phyloP scores from a whole-genome alignment of 768 basidiomycete genomes.

The Clitopilus passeckerianus region DNA sequence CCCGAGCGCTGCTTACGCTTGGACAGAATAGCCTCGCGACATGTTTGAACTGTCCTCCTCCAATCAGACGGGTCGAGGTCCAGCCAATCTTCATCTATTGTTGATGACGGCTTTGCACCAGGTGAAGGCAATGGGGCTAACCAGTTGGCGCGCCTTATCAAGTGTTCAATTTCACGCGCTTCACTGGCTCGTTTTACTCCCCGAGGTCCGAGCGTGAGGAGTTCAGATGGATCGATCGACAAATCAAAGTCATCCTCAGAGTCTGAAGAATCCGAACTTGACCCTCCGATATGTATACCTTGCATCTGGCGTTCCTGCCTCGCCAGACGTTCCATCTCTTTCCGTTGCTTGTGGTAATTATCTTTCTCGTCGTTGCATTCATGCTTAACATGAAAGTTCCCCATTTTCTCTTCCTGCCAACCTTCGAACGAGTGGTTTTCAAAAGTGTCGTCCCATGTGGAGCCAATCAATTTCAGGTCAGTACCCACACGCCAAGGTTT shows the following conservation, averaged over 20 bases:
- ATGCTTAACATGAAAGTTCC: slow-evolving; percentile 25
- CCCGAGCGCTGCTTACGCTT: neutral
- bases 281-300: neutral
- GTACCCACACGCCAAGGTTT: slow-evolving; percentile 22
- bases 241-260: neutral
- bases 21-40: neutral
- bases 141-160: too few species aligned
- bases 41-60: neutral
- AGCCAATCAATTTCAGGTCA: slow-evolving; percentile 13
- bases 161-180: too few species aligned
- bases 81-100: too few species aligned
- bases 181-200: neutral
- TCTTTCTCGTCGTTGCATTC: slow-evolving; percentile 31
- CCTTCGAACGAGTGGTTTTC: slow-evolving; percentile 8
- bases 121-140: too few species aligned
- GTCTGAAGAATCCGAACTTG: too few species aligned
- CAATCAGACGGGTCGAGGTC: too few species aligned
- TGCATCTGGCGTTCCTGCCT: neutral
- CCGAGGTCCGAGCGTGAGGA: neutral
- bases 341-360: slow-evolving; percentile 19
- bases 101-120: too few species aligned
- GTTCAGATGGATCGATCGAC: neutral
- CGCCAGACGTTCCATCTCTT: neutral
- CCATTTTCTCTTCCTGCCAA: slow-evolving; percentile 14
- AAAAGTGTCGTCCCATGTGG: slow-evolving; percentile 22